phyloP scores from a whole-genome alignment of 73 alveolate species.

The Stentor coeruleus region DNA sequence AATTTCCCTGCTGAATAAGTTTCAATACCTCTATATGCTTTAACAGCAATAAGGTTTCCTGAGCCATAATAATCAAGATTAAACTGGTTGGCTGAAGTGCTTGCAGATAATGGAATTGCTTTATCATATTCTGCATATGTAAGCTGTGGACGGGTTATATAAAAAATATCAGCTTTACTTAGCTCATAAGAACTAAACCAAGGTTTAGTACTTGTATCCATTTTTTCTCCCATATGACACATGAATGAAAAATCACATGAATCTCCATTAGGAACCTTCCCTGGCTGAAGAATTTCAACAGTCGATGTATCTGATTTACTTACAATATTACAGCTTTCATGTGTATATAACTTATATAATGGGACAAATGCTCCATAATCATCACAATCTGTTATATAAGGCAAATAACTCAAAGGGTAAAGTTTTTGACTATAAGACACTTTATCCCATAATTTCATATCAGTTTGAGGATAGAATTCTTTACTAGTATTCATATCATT shows the following conservation, averaged over 20 bases:
- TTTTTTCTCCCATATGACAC: not conserved
- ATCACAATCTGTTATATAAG: constrained; percentile 5
- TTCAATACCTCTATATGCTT: not conserved
- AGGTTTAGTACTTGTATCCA: constrained; percentile 14
- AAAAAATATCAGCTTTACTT: constrained; percentile 2
- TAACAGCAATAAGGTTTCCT: constrained; percentile 3
- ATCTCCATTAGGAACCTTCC: not conserved
- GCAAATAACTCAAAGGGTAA: constrained; percentile 10
- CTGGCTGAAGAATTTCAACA: not conserved
- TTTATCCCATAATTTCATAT: not conserved
- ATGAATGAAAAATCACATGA: not conserved
- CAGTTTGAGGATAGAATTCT: not conserved
- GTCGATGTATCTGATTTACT: not conserved
- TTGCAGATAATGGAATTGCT: not conserved
- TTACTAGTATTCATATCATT: not conserved
- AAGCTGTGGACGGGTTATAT: constrained; percentile 12
- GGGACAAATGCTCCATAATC: constrained; percentile 14
- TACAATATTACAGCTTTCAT: not conserved
- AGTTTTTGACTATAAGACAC: not conserved
- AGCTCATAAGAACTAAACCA: constrained; percentile 19
- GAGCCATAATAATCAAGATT: constrained; percentile 4
- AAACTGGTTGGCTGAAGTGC: not conserved
- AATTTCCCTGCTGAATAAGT: not conserved
- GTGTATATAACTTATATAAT: not conserved
- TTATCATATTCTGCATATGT: not conserved